These are phyloP conservation scores for Hypoxylon sp. DNA, from an alignment of 2,329 filamentous ascomycete species.

Conservation along the genomic window DNA sequence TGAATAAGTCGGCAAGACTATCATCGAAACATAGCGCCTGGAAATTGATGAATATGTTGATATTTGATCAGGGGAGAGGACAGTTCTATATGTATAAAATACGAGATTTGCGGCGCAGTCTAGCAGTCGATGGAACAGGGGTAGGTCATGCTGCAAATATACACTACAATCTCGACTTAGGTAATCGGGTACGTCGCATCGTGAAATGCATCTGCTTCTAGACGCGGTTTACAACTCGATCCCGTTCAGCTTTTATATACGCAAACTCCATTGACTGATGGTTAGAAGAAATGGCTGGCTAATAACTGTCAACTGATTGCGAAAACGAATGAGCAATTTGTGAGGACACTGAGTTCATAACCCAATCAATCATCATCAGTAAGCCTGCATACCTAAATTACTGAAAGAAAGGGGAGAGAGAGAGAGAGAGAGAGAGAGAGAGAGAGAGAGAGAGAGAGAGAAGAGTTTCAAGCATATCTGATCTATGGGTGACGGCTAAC, in stretches of 20 bases:
- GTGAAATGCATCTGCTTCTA: neutral
- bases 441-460: no score
- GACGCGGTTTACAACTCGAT: neutral
- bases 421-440: no score
- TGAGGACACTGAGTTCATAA: no score
- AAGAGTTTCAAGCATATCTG: no score
- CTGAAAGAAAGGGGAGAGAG: no score
- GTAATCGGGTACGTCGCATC: neutral
- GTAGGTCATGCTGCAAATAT: slow-evolving; percentile 11
- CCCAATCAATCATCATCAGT: no score
- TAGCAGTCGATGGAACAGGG: slow-evolving; percentile 2
- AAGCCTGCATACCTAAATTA: no score
- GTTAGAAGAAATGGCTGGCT: neutral
- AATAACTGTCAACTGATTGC: neutral
- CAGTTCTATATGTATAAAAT: slow-evolving; percentile 7
- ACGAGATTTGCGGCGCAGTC: slow-evolving; percentile 12
- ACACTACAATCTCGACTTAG: neutral
- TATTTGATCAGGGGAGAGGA: slow-evolving; percentile 3
- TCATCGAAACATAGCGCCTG: slow-evolving; percentile 3
- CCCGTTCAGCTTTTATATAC: neutral
- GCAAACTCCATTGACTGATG: neutral
- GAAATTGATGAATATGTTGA: neutral
- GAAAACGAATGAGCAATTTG: neutral
- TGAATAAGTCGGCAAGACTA: slow-evolving; percentile 6
- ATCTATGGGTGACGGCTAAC: no score